Conservation (phyloP, 495 filamentous ascomycete species). For the Podospora pseudocomata region DNA sequence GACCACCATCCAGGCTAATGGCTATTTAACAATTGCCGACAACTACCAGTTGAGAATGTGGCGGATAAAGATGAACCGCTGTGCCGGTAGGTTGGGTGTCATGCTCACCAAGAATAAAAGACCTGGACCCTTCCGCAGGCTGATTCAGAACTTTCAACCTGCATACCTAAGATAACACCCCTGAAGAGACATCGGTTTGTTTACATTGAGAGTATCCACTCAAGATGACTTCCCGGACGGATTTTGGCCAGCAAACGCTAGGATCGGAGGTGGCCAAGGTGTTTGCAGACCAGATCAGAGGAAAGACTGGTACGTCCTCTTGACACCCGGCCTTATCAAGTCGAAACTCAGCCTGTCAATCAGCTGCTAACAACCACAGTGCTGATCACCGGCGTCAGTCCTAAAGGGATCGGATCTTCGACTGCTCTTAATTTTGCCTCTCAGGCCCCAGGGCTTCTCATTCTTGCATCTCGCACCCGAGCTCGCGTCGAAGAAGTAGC, state of each 20-base stretch:
- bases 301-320: slow-evolving; percentile 35
- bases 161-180: neutral
- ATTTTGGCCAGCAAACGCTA: slow-evolving; percentile 43
- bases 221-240: slow-evolving; percentile 40
- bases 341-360: neutral
- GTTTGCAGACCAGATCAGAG: slow-evolving; percentile 40
- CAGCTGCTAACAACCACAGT: slow-evolving; percentile 22
- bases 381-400: slow-evolving; percentile 51
- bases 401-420: slow-evolving; percentile 50
- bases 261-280: slow-evolving; percentile 41
- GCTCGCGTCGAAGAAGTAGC: slow-evolving; percentile 49
- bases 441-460: slow-evolving; percentile 47
- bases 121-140: neutral
- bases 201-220: neutral
- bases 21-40: neutral
- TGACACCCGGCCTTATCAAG: neutral
- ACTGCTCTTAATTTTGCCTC: slow-evolving; percentile 53
- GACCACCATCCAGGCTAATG: neutral
- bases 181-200: neutral
- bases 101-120: neutral
- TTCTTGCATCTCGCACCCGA: slow-evolving; percentile 53
- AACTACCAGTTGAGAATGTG: neutral
- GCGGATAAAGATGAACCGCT: neutral
- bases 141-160: neutral
- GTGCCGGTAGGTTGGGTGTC: neutral